Evolutionary conservation across 495 filamentous ascomycete species (phyloP).

Genomic region (Xylaria flabelliformis): DNA sequence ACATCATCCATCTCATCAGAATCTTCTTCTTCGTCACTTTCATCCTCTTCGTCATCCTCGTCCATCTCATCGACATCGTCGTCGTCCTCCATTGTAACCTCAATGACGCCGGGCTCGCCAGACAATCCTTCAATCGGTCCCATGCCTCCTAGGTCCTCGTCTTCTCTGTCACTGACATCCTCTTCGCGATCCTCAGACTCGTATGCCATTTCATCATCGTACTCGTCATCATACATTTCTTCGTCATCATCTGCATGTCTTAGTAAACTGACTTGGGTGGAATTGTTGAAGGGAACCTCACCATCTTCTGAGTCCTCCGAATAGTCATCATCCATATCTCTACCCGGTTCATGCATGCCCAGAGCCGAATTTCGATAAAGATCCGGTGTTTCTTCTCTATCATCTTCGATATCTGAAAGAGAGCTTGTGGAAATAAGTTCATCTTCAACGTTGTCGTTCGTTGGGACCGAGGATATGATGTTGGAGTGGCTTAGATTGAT

Average conservation of each 20-base stretch:
- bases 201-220: constrained; percentile 89
- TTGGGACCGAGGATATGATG: constrained; percentile 64
- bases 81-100: constrained; percentile 85
- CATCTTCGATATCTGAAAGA: constrained; percentile 83
- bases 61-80: constrained; percentile 72
- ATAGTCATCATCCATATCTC: constrained; percentile 73
- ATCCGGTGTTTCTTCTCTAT: constrained; percentile 95
- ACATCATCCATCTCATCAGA: constrained; percentile 59
- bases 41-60: constrained; percentile 63
- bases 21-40: constrained; percentile 58
- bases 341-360: constrained; percentile 85
- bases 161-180: constrained; percentile 83
- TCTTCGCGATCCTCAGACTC: constrained; percentile 82
- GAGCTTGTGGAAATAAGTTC: constrained; percentile 91
- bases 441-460: constrained; percentile 77
- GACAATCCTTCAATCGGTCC: constrained; percentile 85
- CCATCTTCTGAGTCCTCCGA: constrained; percentile 72
- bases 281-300: constrained; percentile 17
- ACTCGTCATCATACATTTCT: constrained; percentile 86
- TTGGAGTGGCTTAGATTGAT: constrained; percentile 82
- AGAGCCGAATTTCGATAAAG: constrained; percentile 95
- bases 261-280: constrained; percentile 31
- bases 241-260: constrained; percentile 60
- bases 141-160: constrained; percentile 75
- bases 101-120: constrained; percentile 75